These are phyloP conservation scores for Fennellomyces sp. DNA, from an alignment of 371 early-diverging fungal species.

Conservation along the genomic window DNA sequence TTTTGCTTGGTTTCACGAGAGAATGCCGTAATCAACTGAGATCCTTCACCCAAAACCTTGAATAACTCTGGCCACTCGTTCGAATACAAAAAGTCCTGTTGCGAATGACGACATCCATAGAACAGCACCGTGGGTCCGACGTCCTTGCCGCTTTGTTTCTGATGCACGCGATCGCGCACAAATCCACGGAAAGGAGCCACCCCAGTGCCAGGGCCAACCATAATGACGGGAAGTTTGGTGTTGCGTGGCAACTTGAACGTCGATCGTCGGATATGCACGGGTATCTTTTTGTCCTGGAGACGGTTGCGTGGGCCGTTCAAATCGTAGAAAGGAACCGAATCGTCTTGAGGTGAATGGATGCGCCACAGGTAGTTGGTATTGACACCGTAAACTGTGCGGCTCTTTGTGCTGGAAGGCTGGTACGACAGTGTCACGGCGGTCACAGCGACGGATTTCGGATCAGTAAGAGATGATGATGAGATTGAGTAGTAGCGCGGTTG, in stretches of 20 bases:
- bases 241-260: conserved; percentile 88
- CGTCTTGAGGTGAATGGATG: conserved; percentile 38
- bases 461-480: conserved; percentile 77
- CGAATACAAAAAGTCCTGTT: conserved; percentile 86
- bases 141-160: conserved; percentile 56
- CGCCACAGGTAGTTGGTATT: conserved; percentile 74
- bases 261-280: conserved; percentile 87
- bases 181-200: conserved; percentile 98
- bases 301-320: conserved; percentile 52
- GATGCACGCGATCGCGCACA: conserved; percentile 82
- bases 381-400: conserved; percentile 71
- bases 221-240: conserved; percentile 80
- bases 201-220: conserved; percentile 98
- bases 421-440: conserved; percentile 92
- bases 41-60: conserved; percentile 55
- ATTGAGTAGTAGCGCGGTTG: conserved; percentile 95
- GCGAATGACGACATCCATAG: conserved; percentile 87
- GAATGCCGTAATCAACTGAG: conserved; percentile 83
- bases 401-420: conserved; percentile 47
- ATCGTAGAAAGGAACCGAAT: conserved; percentile 31
- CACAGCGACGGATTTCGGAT: conserved; percentile 74
- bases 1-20: conserved; percentile 82
- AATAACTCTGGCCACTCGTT: conserved; percentile 81
- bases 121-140: conserved; percentile 89
- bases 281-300: conserved; percentile 49